Conservation (phyloP, 495 filamentous ascomycete genomes). For the Trichoderma parareesei region DNA sequence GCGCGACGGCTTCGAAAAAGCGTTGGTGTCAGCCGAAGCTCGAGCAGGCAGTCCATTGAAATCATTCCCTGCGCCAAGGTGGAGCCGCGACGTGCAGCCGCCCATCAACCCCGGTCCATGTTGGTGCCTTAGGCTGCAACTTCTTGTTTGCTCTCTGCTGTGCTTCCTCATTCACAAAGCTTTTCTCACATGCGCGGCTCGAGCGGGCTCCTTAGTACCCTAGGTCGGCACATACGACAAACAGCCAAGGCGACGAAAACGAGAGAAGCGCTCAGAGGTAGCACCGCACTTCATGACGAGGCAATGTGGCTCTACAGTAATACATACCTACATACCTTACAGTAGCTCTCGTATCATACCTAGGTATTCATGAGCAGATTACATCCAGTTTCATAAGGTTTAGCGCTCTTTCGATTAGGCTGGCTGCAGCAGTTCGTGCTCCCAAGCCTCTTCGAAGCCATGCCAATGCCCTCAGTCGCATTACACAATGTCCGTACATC, state of each 20-base stretch:
- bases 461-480: too few species aligned
- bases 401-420: not conserved
- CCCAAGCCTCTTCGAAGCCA: too few species aligned
- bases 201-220: too few species aligned
- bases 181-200: not conserved
- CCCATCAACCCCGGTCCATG: not conserved
- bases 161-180: not conserved
- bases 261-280: too few species aligned
- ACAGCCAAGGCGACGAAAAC: too few species aligned
- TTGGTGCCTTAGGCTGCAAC: conserved; percentile 1
- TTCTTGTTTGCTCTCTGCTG: not conserved
- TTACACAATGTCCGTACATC: not conserved
- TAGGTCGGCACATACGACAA: too few species aligned
- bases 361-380: not conserved
- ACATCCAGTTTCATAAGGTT: not conserved
- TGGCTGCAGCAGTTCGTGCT: not conserved
- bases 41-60: not conserved
- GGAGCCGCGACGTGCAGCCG: not conserved
- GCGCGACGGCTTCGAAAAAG: not conserved
- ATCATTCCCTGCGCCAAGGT: not conserved
- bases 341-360: too few species aligned
- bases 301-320: too few species aligned
- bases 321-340: too few species aligned
- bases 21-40: not conserved
- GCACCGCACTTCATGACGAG: too few species aligned